These are phyloP conservation scores for Aquilaria agallochum DNA, from an alignment of 441 rosid genomes.

Conservation along the genomic window DNA sequence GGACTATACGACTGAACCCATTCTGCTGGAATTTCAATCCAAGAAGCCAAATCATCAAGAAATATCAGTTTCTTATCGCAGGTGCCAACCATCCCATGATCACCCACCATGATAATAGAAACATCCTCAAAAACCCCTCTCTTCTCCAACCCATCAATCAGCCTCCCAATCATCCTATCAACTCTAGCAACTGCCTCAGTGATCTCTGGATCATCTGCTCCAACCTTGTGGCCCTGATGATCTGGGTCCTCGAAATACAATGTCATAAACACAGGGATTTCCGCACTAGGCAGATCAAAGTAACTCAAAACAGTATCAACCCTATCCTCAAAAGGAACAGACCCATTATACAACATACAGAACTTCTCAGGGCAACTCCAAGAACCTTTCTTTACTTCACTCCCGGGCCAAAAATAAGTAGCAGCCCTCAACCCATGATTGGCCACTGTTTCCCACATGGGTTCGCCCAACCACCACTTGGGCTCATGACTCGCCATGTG, in stretches of 20 bases:
- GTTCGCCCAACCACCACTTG: conserved; percentile 97
- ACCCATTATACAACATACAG: conserved; percentile 60
- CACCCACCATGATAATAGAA: conserved; percentile 79
- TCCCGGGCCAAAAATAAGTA: conserved; percentile 94
- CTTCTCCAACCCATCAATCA: conserved; percentile 71
- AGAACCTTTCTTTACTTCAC: conserved; percentile 85
- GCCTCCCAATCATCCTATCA: conserved; percentile 77
- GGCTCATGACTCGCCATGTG: conserved; percentile 76
- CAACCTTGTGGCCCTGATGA: conserved; percentile 90
- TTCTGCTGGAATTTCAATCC: conserved; percentile 52
- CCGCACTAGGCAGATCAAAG: conserved; percentile 65
- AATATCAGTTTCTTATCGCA: conserved; percentile 72
- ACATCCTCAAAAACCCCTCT: conserved; percentile 90
- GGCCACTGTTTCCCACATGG: conserved; percentile 86
- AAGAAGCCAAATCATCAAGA: conserved; percentile 69
- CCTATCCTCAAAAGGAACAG: conserved; percentile 85
- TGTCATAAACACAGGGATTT: conserved; percentile 79
- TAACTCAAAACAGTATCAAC: conserved; percentile 78
- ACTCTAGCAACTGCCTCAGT: conserved; percentile 77
- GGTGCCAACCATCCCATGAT: conserved; percentile 98
- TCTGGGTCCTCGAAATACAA: conserved; percentile 95
- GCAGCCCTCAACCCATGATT: conserved; percentile 79
- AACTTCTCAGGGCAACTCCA: conserved; percentile 71
- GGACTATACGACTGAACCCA: conserved; percentile 81
- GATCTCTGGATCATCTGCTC: conserved; percentile 86